Percentiles rank a stretch among this genome's conserved stretches.
Conservation (phyloP, 495 filamentous ascomycete species). For the Xylaria venustula region DNA sequence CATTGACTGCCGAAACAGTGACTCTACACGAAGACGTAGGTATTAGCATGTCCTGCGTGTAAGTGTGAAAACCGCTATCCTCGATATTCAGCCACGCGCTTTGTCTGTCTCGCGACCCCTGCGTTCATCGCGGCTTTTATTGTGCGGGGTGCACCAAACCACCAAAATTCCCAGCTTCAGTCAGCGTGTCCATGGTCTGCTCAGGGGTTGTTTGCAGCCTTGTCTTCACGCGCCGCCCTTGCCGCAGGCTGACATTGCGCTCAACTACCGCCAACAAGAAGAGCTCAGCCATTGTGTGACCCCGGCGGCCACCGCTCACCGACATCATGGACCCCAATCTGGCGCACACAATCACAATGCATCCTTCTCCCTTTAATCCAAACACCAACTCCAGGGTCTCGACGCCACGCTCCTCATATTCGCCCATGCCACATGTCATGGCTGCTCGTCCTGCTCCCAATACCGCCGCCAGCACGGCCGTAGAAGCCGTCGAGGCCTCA, state of each 20-base stretch:
- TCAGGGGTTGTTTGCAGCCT: no score
- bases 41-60: not conserved
- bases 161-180: not conserved
- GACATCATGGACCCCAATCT: conserved; percentile 25
- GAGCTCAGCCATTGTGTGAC: no score
- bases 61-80: no score
- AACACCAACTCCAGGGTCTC: conserved; percentile 25
- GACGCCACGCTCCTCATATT: conserved; percentile 19
- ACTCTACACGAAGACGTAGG: not conserved
- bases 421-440: conserved; percentile 25
- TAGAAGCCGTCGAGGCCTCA: conserved; percentile 44
- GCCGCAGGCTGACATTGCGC: no score
- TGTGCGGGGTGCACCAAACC: not conserved
- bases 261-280: no score
- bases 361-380: conserved; percentile 42
- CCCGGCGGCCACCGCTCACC: no score
- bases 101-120: not conserved
- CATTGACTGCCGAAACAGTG: not conserved
- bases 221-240: no score
- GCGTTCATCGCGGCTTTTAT: not conserved
- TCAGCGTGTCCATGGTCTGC: no score
- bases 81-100: no score
- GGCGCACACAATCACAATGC: conserved; percentile 31
- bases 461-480: conserved; percentile 41
- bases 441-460: conserved; percentile 32